Evolutionary conservation across 2,329 filamentous ascomycete genomes (phyloP), one percentile per base, ranked within the genome.

Genomic region (Alternaria infectoria): DNA sequence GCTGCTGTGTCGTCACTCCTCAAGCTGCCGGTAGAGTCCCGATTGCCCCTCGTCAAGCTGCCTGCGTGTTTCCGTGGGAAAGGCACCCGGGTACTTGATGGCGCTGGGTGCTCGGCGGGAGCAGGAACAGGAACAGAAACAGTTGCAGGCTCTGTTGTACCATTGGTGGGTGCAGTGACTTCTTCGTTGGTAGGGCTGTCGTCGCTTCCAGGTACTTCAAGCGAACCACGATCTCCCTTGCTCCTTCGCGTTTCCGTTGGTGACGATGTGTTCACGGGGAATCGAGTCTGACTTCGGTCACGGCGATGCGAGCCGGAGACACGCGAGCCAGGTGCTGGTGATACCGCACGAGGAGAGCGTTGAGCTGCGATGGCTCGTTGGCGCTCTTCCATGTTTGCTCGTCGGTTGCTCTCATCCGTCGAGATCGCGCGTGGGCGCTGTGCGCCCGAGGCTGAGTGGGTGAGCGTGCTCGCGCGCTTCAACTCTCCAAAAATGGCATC

Each of bases 401-500:
- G 93, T 64, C 96, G 91, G 80, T 96, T 96, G 82, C 93, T 96
- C 84, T 99, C 96, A 77, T 99, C 93, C 1, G 93, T 97, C 78
- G 93, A 96, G 74, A 97, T 92, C 28, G 94, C 94, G 51, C 96
- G 91, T 23, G 92, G 91, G 45, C 93, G 89, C 70, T 85, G 86
- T 67, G 81, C 82, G 52, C 83, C 83, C n/a, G 85, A 83, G 44
- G 83, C 82, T 2, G 90, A 90, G 46, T 86, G 84, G 12, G 86
- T 88, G 17, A 92, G 85, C 83, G 67, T 91, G 46, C 91, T 93
- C 77, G 93, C 91, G 71, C 96, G 93, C 85, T 99, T 99, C 67
- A 99, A 86, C 79, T 97, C 96, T 68, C 91, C 92, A 80, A 99
- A 99, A 76, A 99, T 97, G 65, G 92, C 88, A 65, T 97, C 93